Percentiles rank a stretch among this genome's conserved stretches.
Evolutionary conservation across 1,284 basidiomycete species (phyloP).

Genomic region (Rhodotorula mucilaginosa): DNA sequence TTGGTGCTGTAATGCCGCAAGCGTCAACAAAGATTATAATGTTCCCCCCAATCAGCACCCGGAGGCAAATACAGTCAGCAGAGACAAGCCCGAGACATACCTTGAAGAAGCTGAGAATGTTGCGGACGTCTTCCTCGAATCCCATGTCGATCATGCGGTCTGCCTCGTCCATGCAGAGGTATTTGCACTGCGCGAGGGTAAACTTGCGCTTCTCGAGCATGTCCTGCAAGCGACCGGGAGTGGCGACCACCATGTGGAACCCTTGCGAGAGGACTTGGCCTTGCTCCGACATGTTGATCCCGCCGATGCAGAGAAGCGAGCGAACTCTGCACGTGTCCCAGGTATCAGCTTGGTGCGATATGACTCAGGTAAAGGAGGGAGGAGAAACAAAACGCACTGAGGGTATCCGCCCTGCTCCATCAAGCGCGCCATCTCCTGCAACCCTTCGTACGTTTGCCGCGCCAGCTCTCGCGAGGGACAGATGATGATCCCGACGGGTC

Average conservation of each 20-base stretch:
- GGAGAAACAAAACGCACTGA: slow-evolving; percentile 49
- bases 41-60: too few species aligned
- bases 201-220: slow-evolving; percentile 84
- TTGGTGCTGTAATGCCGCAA: slow-evolving; percentile 64
- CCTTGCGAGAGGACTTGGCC: slow-evolving; percentile 83
- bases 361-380: too few species aligned
- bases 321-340: slow-evolving; percentile 55
- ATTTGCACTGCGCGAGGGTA: slow-evolving; percentile 74
- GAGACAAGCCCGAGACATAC: slow-evolving; percentile 51
- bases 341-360: too few species aligned
- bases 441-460: slow-evolving; percentile 92
- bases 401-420: slow-evolving; percentile 83
- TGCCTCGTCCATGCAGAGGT: slow-evolving; percentile 97
- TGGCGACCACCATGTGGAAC: slow-evolving; percentile 92
- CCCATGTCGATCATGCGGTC: slow-evolving; percentile 99
- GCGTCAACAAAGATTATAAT: not conserved
- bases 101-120: slow-evolving; percentile 98
- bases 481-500: slow-evolving; percentile 89
- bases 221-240: slow-evolving; percentile 53
- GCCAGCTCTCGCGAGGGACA: slow-evolving; percentile 94
- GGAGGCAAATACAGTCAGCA: not conserved
- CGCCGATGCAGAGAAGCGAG: slow-evolving; percentile 89
- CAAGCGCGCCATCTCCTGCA: slow-evolving; percentile 77
- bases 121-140: slow-evolving; percentile 96
- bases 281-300: slow-evolving; percentile 97